Percentiles rank a stretch among this genome's conserved stretches.
These are phyloP conservation scores for Conticribra weissflogii DNA, from an alignment of 108 stramenopile species.

Conservation along the genomic window DNA sequence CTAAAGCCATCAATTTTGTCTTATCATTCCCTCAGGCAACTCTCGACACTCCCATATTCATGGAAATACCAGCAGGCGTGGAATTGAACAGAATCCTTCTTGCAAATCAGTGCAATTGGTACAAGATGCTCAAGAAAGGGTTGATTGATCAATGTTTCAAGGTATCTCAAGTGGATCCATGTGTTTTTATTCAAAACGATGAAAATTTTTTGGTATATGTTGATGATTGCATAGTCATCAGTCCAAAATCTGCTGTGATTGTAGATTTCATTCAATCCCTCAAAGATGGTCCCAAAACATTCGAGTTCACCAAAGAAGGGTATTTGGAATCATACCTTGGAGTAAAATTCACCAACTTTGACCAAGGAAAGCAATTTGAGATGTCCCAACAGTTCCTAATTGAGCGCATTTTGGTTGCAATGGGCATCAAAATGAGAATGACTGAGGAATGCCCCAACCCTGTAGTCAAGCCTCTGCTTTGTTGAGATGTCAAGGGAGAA, in stretches of 20 bases:
- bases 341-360: slow-evolving; percentile 29
- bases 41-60: slow-evolving; percentile 17
- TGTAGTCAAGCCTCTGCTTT: slow-evolving; percentile 6
- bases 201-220: too few relatives aligned
- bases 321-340: slow-evolving; percentile 57
- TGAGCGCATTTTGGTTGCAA: slow-evolving; percentile 29
- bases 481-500: slow-evolving; percentile 1
- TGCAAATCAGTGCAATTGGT: neutral
- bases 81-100: too few relatives aligned
- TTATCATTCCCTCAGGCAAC: slow-evolving; percentile 30
- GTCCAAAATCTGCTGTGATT: slow-evolving; percentile 29
- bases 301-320: slow-evolving; percentile 48
- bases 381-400: slow-evolving; percentile 58
- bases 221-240: slow-evolving; percentile 53
- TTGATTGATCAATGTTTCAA: slow-evolving; percentile 4
- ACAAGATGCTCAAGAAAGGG: slow-evolving; percentile 7
- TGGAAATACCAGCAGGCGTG: slow-evolving; percentile 13
- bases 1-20: too few relatives aligned
- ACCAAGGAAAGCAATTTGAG: slow-evolving; percentile 37
- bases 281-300: slow-evolving; percentile 9
- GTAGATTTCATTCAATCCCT: slow-evolving; percentile 29
- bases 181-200: too few relatives aligned
- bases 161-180: slow-evolving; percentile 32
- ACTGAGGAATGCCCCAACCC: neutral
- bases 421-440: slow-evolving; percentile 6